These are phyloP conservation scores for Nannochloropsis gaditana DNA, from an alignment of 108 stramenopile genomes.

Conservation along the genomic window DNA sequence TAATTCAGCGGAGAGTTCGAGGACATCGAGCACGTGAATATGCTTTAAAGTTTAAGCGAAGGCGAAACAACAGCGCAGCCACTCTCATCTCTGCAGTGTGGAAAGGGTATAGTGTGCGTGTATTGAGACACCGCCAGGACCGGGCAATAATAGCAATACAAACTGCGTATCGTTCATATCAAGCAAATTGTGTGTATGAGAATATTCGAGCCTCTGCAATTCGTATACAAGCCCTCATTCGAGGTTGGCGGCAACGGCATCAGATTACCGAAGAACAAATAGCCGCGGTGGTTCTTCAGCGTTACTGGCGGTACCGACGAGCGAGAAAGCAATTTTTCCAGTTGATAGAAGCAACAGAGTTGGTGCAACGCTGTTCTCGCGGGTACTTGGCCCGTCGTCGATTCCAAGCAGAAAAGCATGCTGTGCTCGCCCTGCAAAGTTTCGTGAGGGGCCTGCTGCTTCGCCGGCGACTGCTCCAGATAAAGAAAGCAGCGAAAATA, in stretches of 20 bases:
- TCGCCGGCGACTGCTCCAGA: not conserved
- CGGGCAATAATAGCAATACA: not conserved
- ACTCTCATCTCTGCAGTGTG: not conserved
- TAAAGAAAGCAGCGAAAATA: not conserved
- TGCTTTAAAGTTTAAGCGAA: not conserved
- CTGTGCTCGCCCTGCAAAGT: not conserved
- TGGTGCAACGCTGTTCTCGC: not conserved
- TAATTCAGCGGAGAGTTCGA: not conserved
- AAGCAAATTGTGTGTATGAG: not conserved
- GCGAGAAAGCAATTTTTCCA: not conserved
- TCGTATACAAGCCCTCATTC: not conserved
- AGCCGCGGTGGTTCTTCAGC: not conserved
- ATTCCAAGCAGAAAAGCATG: not conserved
- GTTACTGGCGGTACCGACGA: not conserved
- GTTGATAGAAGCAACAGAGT: not conserved
- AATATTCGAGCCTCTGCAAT: no score
- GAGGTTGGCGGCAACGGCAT: not conserved
- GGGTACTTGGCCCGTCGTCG: constrained; percentile 8
- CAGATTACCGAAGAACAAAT: not conserved
- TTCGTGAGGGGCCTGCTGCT: not conserved
- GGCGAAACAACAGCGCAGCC: not conserved
- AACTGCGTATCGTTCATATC: not conserved
- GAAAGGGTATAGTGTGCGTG: not conserved
- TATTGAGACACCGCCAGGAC: not conserved
- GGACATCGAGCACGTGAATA: not conserved